These are phyloP conservation scores for Medicago ruthenica DNA, from an alignment of 306 rosid genomes.

Conservation along the genomic window DNA sequence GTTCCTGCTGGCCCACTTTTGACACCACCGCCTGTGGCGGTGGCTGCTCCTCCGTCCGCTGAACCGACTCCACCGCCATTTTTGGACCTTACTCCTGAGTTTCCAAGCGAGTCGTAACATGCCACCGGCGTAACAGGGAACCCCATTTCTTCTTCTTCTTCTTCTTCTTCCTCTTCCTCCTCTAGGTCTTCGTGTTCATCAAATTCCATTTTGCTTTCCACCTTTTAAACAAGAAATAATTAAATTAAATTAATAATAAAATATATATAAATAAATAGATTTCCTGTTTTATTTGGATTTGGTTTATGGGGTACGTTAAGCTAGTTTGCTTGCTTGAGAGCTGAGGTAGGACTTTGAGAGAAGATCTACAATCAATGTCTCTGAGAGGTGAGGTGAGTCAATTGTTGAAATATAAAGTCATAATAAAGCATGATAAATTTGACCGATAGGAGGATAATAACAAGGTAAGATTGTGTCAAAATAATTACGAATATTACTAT, in stretches of 20 bases:
- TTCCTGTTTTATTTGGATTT: slow-evolving; percentile 20
- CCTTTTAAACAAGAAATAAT: not conserved
- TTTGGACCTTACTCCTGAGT: slow-evolving; percentile 45
- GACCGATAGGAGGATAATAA: slow-evolving; percentile 33
- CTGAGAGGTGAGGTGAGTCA: slow-evolving; percentile 33
- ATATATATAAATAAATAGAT: not conserved
- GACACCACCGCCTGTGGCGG: slow-evolving; percentile 9
- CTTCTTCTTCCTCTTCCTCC: slow-evolving; percentile 56
- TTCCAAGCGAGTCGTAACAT: slow-evolving; percentile 53
- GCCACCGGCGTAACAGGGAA: slow-evolving; percentile 50
- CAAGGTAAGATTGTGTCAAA: slow-evolving; percentile 1
- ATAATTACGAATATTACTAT: not conserved
- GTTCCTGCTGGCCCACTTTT: slow-evolving; percentile 32
- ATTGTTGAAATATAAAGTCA: slow-evolving; percentile 41
- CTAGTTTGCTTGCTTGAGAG: not conserved
- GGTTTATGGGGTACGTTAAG: slow-evolving; percentile 5
- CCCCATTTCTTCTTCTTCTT: slow-evolving; percentile 46
- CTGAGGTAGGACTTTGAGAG: slow-evolving; percentile 8
- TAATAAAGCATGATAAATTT: slow-evolving; percentile 33
- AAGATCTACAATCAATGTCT: slow-evolving; percentile 44
- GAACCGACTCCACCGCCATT: not conserved
- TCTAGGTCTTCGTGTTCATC: slow-evolving; percentile 70
- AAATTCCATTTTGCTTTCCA: slow-evolving; percentile 66
- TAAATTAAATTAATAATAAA: not conserved
- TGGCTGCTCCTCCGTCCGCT: slow-evolving; percentile 37